Base-by-base conservation (phyloP, 163 green algal genomes). In the Coccomyxa subellipsoidea region DNA sequence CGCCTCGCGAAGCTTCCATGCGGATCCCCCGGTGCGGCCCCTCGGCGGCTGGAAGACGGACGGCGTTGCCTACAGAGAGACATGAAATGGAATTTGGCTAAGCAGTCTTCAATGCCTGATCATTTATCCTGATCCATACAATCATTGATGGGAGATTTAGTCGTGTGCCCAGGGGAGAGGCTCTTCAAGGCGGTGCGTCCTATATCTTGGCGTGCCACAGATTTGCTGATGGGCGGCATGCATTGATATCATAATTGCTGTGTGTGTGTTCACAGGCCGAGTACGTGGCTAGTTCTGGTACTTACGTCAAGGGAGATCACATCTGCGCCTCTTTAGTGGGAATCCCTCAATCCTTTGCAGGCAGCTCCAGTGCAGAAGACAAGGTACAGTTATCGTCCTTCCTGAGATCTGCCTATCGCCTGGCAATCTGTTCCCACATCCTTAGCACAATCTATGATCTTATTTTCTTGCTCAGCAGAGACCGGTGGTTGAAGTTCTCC, bases 321-420 rank as follows among this genome's bases (percentile, higher is more conserved):
- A 81, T 92, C 39, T 89, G 77, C 31, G 81, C 89, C n/a, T 88
- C 87, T 12, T 53, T 89, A 0, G 84, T 89, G 23, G 89, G 89
- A n/a, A 69, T 70, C 0, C 71, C 82, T 31, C 72, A 66, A 23
- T n/a, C n/a, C 34, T 59, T 29, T 31, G 18, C 59, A 27, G 38
- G 8, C 27, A 47, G 36, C 38, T 70, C 36, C 34, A 38, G 1
- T 54, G 54, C 25, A 76, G n/a, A 36, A 18, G 37, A 66, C 32
- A 59, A 79, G 37, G 75, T 66, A 27, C 25, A 3, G 8, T 80
- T 36, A 47, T 69, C 76, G 15, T 27, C 47, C 21, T 18, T 59
- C 4, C 23, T 59, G 21, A 59, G 47, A 59, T 59, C 4, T n/a
- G n/a, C n/a, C n/a, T n/a, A n/a, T n/a, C n/a, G n/a, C n/a, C n/a